Evolutionary conservation across 768 basidiomycete genomes (phyloP).

Genomic region (Termitomyces sp.): DNA sequence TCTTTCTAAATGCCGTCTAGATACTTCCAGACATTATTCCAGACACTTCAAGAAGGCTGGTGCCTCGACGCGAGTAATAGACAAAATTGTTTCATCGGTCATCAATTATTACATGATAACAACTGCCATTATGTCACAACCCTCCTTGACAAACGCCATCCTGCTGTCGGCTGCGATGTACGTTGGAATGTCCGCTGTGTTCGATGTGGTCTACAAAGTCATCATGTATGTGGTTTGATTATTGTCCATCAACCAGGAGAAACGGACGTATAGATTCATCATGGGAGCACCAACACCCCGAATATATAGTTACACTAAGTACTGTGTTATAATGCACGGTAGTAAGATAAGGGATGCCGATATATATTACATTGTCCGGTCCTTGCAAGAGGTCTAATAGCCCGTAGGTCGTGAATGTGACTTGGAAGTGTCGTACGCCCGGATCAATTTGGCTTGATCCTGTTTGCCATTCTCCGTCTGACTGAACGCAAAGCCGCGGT

Average conservation of each 20-base stretch:
- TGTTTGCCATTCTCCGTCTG: slow-evolving; percentile 89
- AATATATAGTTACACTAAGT: background rate
- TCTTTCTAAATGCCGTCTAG: background rate
- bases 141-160: too few species aligned
- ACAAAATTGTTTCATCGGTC: background rate
- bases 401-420: slow-evolving; percentile 68
- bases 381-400: slow-evolving; percentile 41
- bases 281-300: background rate
- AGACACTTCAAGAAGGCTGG: background rate
- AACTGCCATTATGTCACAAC: too few species aligned
- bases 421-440: slow-evolving; percentile 86
- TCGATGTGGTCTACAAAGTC: too few species aligned
- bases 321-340: slow-evolving; percentile 9
- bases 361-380: slow-evolving; percentile 38
- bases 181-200: too few species aligned
- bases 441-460: slow-evolving; percentile 82
- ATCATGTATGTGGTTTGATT: too few species aligned
- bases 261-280: background rate
- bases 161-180: too few species aligned
- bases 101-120: background rate
- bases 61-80: too few species aligned
- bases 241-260: background rate
- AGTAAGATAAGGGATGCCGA: slow-evolving; percentile 16
- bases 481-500: slow-evolving; percentile 96
- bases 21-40: background rate